Base-by-base conservation (phyloP, 495 filamentous ascomycete genomes). In the Cetradonia linearis region DNA sequence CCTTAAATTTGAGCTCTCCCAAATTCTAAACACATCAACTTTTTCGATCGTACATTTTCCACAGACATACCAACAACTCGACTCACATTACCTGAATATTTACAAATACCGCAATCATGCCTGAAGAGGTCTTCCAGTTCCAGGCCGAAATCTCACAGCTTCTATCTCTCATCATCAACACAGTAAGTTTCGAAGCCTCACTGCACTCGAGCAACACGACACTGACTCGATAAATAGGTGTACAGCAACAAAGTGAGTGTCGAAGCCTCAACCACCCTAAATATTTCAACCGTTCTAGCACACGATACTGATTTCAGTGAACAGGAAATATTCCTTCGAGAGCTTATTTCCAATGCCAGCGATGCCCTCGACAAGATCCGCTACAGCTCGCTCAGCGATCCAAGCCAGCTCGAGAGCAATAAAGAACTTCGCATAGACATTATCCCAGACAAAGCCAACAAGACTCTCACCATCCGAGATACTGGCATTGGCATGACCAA, bases 61-160 rank as follows among this genome's bases (percentile, higher is more conserved):
- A 36, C 25, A 16, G 0, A 27, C 42, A 46, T 23, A 25, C 34
- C 27, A 1, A n/a, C 40, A 3, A 4, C 23, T 11, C 14, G 6
- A 20, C 6, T 31, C n/a, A n/a, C 36, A 44, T 10, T 13, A 27
- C 25, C 27, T 3, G 8, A 31, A 5, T 50, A 6, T 44, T 25
- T 27, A 47, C 13, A 47, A 34, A 33, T 23, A 25, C 44, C 30
- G 20, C 31, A 38, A n/a, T 25, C 31, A 58, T 58, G 56, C 1
- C 56, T 13, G 30, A n/a, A n/a, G 46, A 59, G 18, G 42, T 14
- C 11, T 96, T 96, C 80, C 91, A 96, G 85, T 98, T 98, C 81
- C 93, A 98, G 85, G 92, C 93, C 84, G 93, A 98, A 86, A 97
- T 97, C 76, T 95, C 90, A 85, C 93, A 98, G 89, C 88, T 98